Conservation (phyloP, 2,329 filamentous ascomycete genomes). For the Colletotrichum acutatum region DNA sequence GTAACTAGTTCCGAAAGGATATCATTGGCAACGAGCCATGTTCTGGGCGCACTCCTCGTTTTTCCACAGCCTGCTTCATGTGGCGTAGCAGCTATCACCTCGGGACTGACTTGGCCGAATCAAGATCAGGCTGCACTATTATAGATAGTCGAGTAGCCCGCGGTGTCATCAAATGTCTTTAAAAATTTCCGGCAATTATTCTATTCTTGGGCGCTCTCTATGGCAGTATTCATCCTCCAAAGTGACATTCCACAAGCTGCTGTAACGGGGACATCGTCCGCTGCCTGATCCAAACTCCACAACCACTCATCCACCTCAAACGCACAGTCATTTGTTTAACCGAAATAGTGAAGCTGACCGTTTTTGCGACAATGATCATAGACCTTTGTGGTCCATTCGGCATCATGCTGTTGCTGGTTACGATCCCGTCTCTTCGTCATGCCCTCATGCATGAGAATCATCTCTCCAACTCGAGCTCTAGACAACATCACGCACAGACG, state of each 20-base stretch:
- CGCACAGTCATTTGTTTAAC: not conserved
- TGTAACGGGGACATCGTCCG: not conserved
- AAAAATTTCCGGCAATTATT: not conserved
- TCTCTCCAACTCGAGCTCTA: slow-evolving; percentile 55
- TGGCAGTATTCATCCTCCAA: not conserved
- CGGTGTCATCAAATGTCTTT: not conserved
- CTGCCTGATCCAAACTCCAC: not conserved
- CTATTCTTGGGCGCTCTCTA: not conserved
- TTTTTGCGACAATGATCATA: slow-evolving; percentile 21
- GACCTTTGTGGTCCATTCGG: slow-evolving; percentile 28
- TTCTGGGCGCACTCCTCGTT: not conserved
- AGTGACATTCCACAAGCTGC: not conserved
- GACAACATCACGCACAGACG: slow-evolving; percentile 59
- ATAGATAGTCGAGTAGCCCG: not conserved
- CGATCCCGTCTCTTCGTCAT: slow-evolving; percentile 43
- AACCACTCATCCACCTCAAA: not conserved
- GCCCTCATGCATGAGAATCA: slow-evolving; percentile 55
- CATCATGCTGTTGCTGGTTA: not conserved
- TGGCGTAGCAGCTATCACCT: not conserved
- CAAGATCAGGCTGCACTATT: not conserved
- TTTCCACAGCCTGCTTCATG: not conserved
- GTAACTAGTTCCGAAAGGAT: not conserved
- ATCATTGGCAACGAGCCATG: not conserved
- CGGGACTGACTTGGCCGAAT: not conserved
- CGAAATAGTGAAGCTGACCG: slow-evolving; percentile 3